A percentile compares a stretch with the other conserved stretches of the same genome.
These are phyloP conservation scores for Cornus controversa DNA, from an alignment of 148 eudicot genomes.

Conservation along the genomic window DNA sequence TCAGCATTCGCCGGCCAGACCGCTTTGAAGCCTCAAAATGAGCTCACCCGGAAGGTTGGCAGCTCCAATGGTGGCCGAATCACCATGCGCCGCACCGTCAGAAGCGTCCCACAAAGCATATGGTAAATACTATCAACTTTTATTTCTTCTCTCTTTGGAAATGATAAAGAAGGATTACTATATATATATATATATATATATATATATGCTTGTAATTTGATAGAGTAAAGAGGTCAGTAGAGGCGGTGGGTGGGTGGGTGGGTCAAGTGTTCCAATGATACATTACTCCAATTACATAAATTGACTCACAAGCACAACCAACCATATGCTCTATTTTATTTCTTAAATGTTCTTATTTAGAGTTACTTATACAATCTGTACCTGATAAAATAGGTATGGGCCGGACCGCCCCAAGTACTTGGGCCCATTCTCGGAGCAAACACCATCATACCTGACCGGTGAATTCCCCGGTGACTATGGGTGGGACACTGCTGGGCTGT, in stretches of 20 bases:
- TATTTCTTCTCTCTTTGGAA: no score
- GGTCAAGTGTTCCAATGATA: no score
- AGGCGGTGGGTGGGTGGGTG: no score
- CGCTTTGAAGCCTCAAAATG: slow-evolving; percentile 15
- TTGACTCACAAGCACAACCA: neutral
- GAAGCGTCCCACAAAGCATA: slow-evolving; percentile 17
- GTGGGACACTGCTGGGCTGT: neutral
- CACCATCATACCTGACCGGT: slow-evolving; percentile 10
- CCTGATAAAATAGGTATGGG: slow-evolving; percentile 13
- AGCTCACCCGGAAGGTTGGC: slow-evolving; percentile 15
- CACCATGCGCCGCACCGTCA: slow-evolving; percentile 22
- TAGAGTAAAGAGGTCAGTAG: no score
- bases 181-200: no score
- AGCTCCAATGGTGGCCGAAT: slow-evolving; percentile 19
- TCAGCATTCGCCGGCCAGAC: slow-evolving; percentile 17
- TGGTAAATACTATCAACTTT: slow-evolving; percentile 13
- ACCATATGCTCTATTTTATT: neutral
- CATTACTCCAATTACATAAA: no score
- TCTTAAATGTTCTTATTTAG: no score
- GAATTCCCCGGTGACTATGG: neutral
- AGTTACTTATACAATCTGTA: neutral
- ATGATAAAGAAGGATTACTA: no score
- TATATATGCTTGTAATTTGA: no score
- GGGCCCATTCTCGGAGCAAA: slow-evolving; percentile 19
- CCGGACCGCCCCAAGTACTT: slow-evolving; percentile 20